Evolutionary conservation across 352 stramenopile species (phyloP), one percentile per base, ranked within the genome.

Genomic region (Peronospora destructor): DNA sequence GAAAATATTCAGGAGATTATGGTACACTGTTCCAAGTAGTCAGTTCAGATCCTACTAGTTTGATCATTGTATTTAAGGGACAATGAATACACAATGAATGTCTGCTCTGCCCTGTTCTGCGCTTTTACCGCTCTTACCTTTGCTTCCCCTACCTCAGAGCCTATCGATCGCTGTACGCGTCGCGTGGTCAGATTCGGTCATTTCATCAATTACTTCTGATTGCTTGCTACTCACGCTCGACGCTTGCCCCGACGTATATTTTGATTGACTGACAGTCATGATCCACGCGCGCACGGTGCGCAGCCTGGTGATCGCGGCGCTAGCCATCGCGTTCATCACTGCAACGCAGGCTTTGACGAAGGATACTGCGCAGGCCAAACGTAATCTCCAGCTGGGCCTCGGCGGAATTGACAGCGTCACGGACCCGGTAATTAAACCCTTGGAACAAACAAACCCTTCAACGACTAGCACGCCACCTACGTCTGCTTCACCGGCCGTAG

Each of bases 181-280:
- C 55, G 37, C 45, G 42, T 5, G 33, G 32, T 42, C 25, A 17
- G 1, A 30, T 10, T 30, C 8, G 4, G 5, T 58, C 56, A 65
- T 65, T 65, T 51, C 46, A 46, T 61, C 51, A 64, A 64, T 64
- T 45, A 49, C 45, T 61, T 16, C 29, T 45, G 51, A 41, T 66
- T 19, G 33, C 35, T 6, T 19, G 33, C 35, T 6, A 30, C 46
- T 40, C 40, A 65, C 57, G 57, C 52, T 61, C 51, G 45, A 21
- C 19, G 1, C 19, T 21, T 21, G 19, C 17, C 33, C 8, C 30
- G 30, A 10, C 26, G 26, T 30, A 30, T 30, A 6, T 10, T 30
- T 30, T 30, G 5, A 30, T 21, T 21, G 19, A 21, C 3, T 21
- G 19, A 21, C 19, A 21, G 19, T 3, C 19, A 61, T 66, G 51